phyloP scores from a whole-genome alignment of 116 monocot species.

The Cymodocea nodosa region DNA sequence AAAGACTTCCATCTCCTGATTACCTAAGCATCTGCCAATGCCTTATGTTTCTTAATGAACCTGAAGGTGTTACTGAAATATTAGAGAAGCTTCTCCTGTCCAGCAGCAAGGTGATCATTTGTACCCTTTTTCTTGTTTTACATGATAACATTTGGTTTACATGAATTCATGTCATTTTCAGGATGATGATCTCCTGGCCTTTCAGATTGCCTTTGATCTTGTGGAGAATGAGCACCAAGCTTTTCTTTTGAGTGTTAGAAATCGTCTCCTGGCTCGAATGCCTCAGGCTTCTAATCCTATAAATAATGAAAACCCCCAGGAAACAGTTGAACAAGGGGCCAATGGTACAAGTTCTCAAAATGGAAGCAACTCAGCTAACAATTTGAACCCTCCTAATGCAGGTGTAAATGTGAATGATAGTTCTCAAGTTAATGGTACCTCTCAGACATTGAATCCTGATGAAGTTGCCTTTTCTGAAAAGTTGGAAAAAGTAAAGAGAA shows the following conservation, averaged over 20 bases:
- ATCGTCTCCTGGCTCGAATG: constrained; percentile 28
- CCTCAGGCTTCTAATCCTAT: constrained; percentile 13
- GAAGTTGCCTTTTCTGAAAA: constrained; percentile 47
- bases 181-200: constrained; percentile 91
- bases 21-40: constrained; percentile 91
- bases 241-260: constrained; percentile 65
- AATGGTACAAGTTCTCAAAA: constrained; percentile 16
- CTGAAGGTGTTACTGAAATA: constrained; percentile 63
- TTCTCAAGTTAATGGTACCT: constrained; percentile 24
- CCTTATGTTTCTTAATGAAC: constrained; percentile 89
- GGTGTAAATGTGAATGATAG: constrained; percentile 34
- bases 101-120: constrained; percentile 41
- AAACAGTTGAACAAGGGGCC: constrained; percentile 13
- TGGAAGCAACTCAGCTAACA: constrained; percentile 16
- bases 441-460: constrained; percentile 27
- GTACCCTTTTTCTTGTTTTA: constrained; percentile 7
- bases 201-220: constrained; percentile 96
- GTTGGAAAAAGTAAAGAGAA: constrained; percentile 68
- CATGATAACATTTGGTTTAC: neutral
- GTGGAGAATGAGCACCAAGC: constrained; percentile 97
- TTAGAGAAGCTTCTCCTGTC: constrained; percentile 76
- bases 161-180: constrained; percentile 18
- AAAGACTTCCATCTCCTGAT: constrained; percentile 77
- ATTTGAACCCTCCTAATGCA: constrained; percentile 7
- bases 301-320: constrained; percentile 16